phyloP scores from a whole-genome alignment of 139 green algal species.

The Eudorina sp. region DNA sequence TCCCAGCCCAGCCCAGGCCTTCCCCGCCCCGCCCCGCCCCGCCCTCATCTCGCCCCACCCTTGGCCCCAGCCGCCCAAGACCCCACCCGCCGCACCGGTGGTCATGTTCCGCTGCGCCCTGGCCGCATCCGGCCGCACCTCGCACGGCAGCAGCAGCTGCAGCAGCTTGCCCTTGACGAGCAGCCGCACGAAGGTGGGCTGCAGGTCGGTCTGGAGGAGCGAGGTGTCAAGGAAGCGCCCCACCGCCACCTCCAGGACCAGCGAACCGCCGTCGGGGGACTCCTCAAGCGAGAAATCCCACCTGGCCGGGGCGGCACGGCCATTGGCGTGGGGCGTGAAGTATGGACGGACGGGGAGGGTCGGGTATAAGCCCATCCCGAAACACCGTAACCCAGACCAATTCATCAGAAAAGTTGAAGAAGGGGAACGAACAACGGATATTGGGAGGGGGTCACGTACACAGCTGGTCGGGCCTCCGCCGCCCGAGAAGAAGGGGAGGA shows the following conservation, averaged over 20 bases:
- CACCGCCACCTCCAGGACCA: conserved; percentile 85
- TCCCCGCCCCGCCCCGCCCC: no score
- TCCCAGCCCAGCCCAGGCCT: no score
- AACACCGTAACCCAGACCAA: no score
- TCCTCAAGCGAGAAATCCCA: conserved; percentile 86
- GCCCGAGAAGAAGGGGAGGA: not conserved
- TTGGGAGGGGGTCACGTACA: no score
- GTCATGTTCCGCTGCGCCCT: conserved; percentile 74
- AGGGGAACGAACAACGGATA: no score
- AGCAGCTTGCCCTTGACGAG: conserved; percentile 91
- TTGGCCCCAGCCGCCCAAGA: not conserved
- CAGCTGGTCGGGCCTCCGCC: not conserved
- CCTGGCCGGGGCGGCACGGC: not conserved
- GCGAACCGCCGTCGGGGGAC: conserved; percentile 55
- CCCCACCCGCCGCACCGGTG: not conserved
- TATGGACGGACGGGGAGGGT: no score
- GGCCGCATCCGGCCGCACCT: conserved; percentile 71
- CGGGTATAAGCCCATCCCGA: no score
- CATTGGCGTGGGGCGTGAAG: no score
- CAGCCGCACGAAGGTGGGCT: conserved; percentile 80
- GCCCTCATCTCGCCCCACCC: not conserved
- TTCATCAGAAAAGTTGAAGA: no score
- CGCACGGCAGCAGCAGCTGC: conserved; percentile 83
- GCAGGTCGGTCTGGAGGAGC: conserved; percentile 87
- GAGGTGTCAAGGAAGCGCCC: conserved; percentile 85